Base-by-base conservation (phyloP, 2,329 filamentous ascomycete genomes). In the Fusarium penzigii region DNA sequence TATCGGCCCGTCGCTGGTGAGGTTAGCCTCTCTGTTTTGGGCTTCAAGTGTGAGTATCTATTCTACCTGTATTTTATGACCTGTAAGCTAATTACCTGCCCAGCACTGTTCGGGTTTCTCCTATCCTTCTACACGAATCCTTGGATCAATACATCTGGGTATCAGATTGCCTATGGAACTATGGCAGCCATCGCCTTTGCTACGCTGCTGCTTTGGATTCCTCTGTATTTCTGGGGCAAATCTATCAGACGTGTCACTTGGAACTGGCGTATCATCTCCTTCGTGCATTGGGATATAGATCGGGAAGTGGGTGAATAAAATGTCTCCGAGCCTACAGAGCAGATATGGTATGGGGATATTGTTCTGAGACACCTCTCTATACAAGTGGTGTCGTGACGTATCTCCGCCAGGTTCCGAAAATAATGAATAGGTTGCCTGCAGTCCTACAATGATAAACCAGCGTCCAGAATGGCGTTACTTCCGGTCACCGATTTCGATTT, bases 91-190 rank as follows among this genome's bases (percentile, higher is more conserved):
- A 65, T 38, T 25, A 39, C 6, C 3, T 9, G 1, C 6, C 17
- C 51, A 79, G 77, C 79, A 14, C 64, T 77, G 8, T 83, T 85
- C 60, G 81, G 80, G 5, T 85, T 85, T 62, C 68, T 84, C 1
- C 70, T 85, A 2, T 81, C 77, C 0, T 85, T 85, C 62, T 84
- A 84, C 62, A 84, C 80, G 2, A 85, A 85, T 59, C 75, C 79
- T 0, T 85, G 82, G 82, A 75, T 85, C 38, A 67, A 71, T 7
- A 29, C 72, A 50, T 66, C 67, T 1, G 82, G 82, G 1, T 84
- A 84, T 58, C 55, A 70, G 12, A 68, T 73, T 36, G 76, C 81
- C 3, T 85, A 76, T 55, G 80, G 81, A 4, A 71, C 75, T n/a
- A 84, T 85, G 81, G 81, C 80, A 8, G 80, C 74, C 11, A 83